phyloP scores from a whole-genome alignment of 257 asterid species.

The Verbena officinalis region DNA sequence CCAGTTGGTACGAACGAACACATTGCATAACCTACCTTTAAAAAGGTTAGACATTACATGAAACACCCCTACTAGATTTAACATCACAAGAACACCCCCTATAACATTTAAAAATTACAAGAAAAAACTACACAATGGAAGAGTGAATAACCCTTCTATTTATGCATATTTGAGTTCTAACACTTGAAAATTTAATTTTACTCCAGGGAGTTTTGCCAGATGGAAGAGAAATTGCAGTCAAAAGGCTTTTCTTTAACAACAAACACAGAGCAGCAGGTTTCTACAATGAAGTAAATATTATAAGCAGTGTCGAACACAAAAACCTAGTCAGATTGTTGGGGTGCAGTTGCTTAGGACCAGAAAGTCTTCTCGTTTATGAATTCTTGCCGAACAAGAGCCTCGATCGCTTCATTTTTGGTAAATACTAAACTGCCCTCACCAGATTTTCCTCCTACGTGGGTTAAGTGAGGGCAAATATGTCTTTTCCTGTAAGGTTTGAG shows the following conservation, averaged over 20 bases:
- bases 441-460: too few species aligned
- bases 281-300: constrained; percentile 89
- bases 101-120: too few species aligned
- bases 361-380: constrained; percentile 91
- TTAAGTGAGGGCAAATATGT: too few species aligned
- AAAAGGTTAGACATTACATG: too few species aligned
- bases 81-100: too few species aligned
- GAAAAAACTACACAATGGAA: too few species aligned
- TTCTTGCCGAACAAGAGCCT: constrained; percentile 73
- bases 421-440: constrained; percentile 33
- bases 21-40: too few species aligned
- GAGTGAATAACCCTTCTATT: too few species aligned
- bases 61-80: too few species aligned
- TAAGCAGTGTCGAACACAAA: constrained; percentile 91
- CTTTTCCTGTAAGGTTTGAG: neutral
- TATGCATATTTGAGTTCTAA: too few species aligned
- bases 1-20: too few species aligned
- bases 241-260: constrained; percentile 88
- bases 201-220: constrained; percentile 80
- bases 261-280: constrained; percentile 90
- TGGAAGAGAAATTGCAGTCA: constrained; percentile 94
- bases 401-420: constrained; percentile 79
- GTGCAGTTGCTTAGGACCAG: constrained; percentile 90
- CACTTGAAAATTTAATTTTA: neutral
- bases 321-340: constrained; percentile 84